phyloP scores from a whole-genome alignment of 2,329 filamentous ascomycete genomes.

The Pezicula neosporulosa region DNA sequence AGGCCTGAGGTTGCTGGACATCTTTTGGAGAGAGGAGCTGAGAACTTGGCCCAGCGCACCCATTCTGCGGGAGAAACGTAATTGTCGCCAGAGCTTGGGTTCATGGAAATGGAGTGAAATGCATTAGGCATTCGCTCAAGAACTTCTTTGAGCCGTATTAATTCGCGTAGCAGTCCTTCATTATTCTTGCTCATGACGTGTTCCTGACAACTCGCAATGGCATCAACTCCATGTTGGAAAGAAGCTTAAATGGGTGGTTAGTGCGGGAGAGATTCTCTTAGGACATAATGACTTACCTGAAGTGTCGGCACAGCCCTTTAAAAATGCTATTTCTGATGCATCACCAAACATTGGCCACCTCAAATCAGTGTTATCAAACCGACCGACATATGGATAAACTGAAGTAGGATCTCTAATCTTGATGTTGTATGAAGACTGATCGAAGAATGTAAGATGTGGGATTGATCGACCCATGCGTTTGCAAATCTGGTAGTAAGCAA shows the following conservation, averaged over 20 bases:
- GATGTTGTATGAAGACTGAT: conserved; percentile 51
- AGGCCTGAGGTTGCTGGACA: conserved; percentile 48
- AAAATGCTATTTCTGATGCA: conserved; percentile 46
- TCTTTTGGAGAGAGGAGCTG: conserved; percentile 44
- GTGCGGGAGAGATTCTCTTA: not conserved
- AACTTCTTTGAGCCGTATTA: conserved; percentile 49
- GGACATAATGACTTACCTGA: conserved; percentile 26
- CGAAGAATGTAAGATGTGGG: conserved; percentile 49
- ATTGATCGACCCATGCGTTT: conserved; percentile 48
- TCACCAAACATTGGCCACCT: conserved; percentile 53
- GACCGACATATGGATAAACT: conserved; percentile 44
- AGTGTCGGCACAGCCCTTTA: conserved; percentile 47
- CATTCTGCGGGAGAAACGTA: conserved; percentile 45
- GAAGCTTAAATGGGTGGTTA: conserved; percentile 31
- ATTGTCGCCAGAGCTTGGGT: conserved; percentile 48
- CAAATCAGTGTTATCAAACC: conserved; percentile 51
- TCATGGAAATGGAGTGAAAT: conserved; percentile 51
- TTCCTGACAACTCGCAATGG: conserved; percentile 50
- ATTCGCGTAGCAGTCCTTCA: conserved; percentile 46
- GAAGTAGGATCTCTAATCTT: conserved; percentile 46
- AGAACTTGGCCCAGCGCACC: conserved; percentile 50
- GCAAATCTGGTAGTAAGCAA: conserved; percentile 48
- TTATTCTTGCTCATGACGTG: conserved; percentile 49
- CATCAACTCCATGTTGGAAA: conserved; percentile 47
- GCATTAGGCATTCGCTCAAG: conserved; percentile 50